Conservation (phyloP, 177 flowering plant genomes). For the Vitis hybrid region DNA sequence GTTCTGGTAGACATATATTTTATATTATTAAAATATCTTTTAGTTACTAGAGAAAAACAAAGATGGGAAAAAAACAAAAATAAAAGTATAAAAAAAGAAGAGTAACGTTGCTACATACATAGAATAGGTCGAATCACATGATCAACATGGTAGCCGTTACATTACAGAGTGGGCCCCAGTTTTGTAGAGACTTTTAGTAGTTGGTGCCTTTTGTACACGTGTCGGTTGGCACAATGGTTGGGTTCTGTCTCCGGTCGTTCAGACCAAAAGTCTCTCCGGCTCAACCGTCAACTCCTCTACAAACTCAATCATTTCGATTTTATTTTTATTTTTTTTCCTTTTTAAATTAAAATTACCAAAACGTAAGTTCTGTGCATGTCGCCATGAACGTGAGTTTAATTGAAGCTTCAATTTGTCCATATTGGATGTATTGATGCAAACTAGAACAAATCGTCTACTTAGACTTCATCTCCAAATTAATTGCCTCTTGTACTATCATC, state of each 20-base stretch:
- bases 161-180: background rate
- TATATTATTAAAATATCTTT: too few species aligned
- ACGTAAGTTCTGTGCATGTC: too few species aligned
- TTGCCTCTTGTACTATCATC: too few species aligned
- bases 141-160: conserved; percentile 2
- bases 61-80: background rate
- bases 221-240: conserved; percentile 17
- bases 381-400: too few species aligned
- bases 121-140: conserved; percentile 3
- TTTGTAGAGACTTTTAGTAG: background rate
- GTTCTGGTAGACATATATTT: background rate
- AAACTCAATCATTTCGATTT: background rate
- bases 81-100: background rate
- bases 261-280: conserved; percentile 20
- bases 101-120: background rate
- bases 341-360: background rate
- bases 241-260: conserved; percentile 18
- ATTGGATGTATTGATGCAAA: too few species aligned
- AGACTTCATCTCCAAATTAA: too few species aligned
- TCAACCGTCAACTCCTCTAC: conserved; percentile 1
- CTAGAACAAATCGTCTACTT: too few species aligned
- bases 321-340: background rate
- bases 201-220: conserved; percentile 13
- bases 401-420: too few species aligned
- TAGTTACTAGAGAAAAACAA: background rate